Evolutionary conservation across 2,329 filamentous ascomycete species (phyloP).

Genomic region (Hawksworthiomyces lignivorus): DNA sequence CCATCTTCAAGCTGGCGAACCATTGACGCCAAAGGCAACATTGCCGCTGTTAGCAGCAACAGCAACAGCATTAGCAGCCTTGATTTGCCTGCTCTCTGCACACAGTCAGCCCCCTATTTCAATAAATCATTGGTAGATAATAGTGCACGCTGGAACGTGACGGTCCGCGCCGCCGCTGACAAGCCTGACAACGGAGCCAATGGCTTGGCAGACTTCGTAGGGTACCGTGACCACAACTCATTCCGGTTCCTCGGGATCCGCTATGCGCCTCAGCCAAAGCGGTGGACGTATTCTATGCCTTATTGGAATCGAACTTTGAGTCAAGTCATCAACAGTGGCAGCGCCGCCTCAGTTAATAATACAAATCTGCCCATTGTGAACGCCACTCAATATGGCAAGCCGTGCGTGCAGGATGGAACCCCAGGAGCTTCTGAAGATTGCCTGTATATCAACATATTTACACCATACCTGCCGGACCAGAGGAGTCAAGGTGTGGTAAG

Average conservation of each 20-base stretch:
- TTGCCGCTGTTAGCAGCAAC: conserved; percentile 13
- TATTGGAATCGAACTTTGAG: conserved; percentile 20
- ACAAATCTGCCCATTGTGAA: conserved; percentile 17
- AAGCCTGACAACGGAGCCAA: conserved; percentile 6
- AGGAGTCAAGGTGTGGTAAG: neutral
- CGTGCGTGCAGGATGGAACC: conserved; percentile 29
- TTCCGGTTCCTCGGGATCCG: conserved; percentile 45
- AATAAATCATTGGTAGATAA: conserved; percentile 24
- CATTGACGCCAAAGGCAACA: conserved; percentile 21
- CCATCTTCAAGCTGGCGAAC: conserved; percentile 12
- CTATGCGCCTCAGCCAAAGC: conserved; percentile 35
- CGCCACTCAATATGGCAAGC: conserved; percentile 29
- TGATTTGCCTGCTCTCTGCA: conserved; percentile 31
- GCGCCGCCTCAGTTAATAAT: conserved; percentile 12
- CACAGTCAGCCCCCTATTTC: conserved; percentile 35
- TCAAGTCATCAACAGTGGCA: conserved; percentile 19
- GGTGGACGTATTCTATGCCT: conserved; percentile 35
- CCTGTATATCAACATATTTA: conserved; percentile 39
- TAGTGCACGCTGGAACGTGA: conserved; percentile 28
- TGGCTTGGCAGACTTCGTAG: conserved; percentile 22
- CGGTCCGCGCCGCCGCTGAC: conserved; percentile 31
- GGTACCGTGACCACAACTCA: conserved; percentile 36
- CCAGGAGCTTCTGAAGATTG: conserved; percentile 36
- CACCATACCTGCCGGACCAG: conserved; percentile 27
- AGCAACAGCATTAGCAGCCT: conserved; percentile 7